Base-by-base conservation (phyloP, 2,329 filamentous ascomycete genomes). In the Penicillium polonicum region DNA sequence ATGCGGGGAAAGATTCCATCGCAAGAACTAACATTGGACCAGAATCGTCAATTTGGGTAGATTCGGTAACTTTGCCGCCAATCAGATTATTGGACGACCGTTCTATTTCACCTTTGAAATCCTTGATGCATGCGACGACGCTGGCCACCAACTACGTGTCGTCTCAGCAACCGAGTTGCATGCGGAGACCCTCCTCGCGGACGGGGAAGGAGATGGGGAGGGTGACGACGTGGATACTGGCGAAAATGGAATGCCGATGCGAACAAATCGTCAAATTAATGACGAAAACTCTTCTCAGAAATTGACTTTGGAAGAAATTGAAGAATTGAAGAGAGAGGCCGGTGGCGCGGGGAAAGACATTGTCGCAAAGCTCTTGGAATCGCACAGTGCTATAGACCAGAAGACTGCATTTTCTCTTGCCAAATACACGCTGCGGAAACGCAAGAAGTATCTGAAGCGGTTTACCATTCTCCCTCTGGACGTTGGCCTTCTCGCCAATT, bases 401-500 rank as follows among this genome's bases (percentile, higher is more conserved):
- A 99, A 99, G 81, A 97, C 94, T 0, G 83, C 87, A 0, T 99
- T 95, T 70, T 95, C 92, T 2, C 80, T 97, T 57, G 92, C 93
- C 43, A 99, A 99, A 75, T 99, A 99, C 76, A 96, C 94, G 69
- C 80, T 97, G 19, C 82, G 96, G 45, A 99, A 99, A 79, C 89
- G 90, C 63, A 92, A 88, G 72, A 99, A 99, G 76, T 97, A 96
- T 72, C 83, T 97, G 62, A 88, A 89, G 68, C 83, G 92, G 13
- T 97, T 99, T 70, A 91, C 89, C 0, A 85, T 94, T 1, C 74
- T 96, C 51, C 93, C 93, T 0, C 78, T 97, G 65, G 92, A 97
- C 69, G 86, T 95, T 15, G 82, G 87, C 0, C 82, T 86, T 62
- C 79, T 97, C 60, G 86, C 87, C 21, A 85, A 91, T 65, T 95